phyloP scores from a whole-genome alignment of 257 asterid species.

The Jasminum sambac region DNA sequence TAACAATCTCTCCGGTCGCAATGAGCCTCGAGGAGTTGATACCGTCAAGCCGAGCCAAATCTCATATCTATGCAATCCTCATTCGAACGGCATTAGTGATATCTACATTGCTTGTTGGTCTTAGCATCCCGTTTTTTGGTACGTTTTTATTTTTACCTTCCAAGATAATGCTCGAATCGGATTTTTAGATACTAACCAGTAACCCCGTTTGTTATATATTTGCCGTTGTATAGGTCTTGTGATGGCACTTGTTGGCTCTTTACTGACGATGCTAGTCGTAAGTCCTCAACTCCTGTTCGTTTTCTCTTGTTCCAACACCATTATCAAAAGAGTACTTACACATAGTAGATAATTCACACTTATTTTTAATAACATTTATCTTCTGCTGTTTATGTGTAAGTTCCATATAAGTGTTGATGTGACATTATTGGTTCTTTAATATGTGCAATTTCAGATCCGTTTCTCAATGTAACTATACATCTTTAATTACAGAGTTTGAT shows the following conservation, averaged over 20 bases:
- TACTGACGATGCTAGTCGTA: conserved; percentile 92
- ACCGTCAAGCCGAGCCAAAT: conserved; percentile 58
- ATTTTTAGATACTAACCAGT: neutral
- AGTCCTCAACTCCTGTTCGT: conserved; percentile 23
- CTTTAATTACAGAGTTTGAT: conserved; percentile 82
- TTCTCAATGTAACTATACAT: too few species aligned
- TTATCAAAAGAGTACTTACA: neutral
- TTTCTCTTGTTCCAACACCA: neutral
- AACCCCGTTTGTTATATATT: neutral
- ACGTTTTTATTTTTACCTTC: conserved; percentile 15
- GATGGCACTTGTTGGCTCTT: conserved; percentile 86
- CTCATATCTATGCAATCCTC: conserved; percentile 59
- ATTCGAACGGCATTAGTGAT: conserved; percentile 75
- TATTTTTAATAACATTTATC: too few species aligned
- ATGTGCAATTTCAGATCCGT: too few species aligned
- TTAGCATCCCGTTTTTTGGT: conserved; percentile 85
- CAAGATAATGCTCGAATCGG: neutral
- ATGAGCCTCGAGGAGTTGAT: conserved; percentile 91
- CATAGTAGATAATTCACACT: too few species aligned
- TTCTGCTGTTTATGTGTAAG: too few species aligned
- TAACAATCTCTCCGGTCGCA: conserved; percentile 91
- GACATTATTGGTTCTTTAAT: too few species aligned
- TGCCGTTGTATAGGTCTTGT: conserved; percentile 57
- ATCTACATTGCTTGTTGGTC: conserved; percentile 76
- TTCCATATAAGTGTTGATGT: too few species aligned